Evolutionary conservation across 2,329 filamentous ascomycete genomes (phyloP), one percentile per base, ranked within the genome.

Genomic region (Phyllosticta paracitricarpa): DNA sequence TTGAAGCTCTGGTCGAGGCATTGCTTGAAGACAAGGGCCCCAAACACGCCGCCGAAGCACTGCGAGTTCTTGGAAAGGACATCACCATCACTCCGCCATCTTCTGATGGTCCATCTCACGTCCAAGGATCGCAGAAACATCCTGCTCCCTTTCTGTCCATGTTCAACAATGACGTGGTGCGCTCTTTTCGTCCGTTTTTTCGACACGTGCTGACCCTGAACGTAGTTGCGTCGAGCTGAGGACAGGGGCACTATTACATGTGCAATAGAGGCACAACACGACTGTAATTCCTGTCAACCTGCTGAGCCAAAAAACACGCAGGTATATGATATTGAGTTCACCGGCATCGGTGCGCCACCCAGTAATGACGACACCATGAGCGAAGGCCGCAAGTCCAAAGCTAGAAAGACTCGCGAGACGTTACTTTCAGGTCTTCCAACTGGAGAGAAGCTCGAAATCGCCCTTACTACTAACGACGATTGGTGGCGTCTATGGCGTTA

Each of bases 401-500:
- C 67, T 58, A 73, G 74, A 40, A 70, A 68, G 24, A 69, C 68
- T 10, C 74, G 73, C 59, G 66, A 73, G 62, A 72, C 67, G 19
- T 66, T 76, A 1, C 65, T 75, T 25, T 66, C 66, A 5, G 66
- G 69, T 61, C 67, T 76, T 7, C 74, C 74, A 17, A 64, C 72
- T 1, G 66, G 66, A 25, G 68, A 67, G 26, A 66, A 72, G 14
- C 59, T 75, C 12, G 70, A 69, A 52, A 69, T 64, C 33, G 35
- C 52, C n/a, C n/a, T 62, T 24, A 51, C 30, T 19, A 55, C 26
- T 4, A 75, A 76, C 58, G 68, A 71, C 26, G 70, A 71, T 12
- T 77, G 75, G 76, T 78, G 76, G 76, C 65, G 68, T 52, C 73
- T 73, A 25, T 78, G 74, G 70, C 71, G 74, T 33, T 69, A 71